Percentiles rank a stretch among this genome's conserved stretches.
These are phyloP conservation scores for Acer negundo DNA, from an alignment of 345 rosid genomes.

Conservation along the genomic window DNA sequence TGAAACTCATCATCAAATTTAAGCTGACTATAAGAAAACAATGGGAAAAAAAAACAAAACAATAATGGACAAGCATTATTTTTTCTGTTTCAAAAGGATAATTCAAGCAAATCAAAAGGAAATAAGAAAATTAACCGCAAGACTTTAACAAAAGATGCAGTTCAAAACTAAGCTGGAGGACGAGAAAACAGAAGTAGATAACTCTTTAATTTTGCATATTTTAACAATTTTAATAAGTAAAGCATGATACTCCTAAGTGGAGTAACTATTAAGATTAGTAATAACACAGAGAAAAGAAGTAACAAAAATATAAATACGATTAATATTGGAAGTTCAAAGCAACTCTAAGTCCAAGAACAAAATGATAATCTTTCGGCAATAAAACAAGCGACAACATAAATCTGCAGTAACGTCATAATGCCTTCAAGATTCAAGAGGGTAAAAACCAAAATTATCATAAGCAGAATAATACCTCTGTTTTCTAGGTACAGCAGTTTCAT, in stretches of 20 bases:
- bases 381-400: not conserved
- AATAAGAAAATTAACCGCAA: not conserved
- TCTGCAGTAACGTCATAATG: not conserved
- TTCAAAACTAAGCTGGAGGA: not conserved
- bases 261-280: not conserved
- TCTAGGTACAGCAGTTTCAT: constrained; percentile 89
- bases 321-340: not conserved
- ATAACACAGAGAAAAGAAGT: not conserved
- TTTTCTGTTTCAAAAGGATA: not conserved
- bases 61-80: no score
- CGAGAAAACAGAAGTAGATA: not conserved
- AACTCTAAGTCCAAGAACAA: not conserved
- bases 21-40: no score
- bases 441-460: not conserved
- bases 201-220: not conserved
- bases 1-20: no score
- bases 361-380: not conserved
- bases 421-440: constrained; percentile 5
- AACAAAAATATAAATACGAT: not conserved
- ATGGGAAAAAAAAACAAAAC: no score
- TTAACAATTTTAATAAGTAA: not conserved
- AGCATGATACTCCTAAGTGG: not conserved
- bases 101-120: not conserved
- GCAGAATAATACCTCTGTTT: constrained; percentile 71
- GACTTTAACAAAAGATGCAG: not conserved